Evolutionary conservation across 768 basidiomycete genomes (phyloP).

Genomic region (Leucocoprinus sp.): DNA sequence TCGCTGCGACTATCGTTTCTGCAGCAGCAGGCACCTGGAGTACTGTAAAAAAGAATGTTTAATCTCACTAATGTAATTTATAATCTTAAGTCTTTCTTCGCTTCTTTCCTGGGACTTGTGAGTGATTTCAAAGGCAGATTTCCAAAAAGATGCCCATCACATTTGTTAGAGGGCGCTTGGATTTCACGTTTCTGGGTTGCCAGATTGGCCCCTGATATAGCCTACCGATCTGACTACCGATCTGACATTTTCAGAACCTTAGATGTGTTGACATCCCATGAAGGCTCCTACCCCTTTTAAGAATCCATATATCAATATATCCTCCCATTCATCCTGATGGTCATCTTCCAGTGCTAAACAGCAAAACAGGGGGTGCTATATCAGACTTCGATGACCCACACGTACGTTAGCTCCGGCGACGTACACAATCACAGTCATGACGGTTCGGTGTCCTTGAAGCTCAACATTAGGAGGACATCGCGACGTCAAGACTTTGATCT

Average conservation of each 20-base stretch:
- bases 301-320: conserved; percentile 36
- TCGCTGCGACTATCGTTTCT: conserved; percentile 84
- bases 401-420: conserved; percentile 4
- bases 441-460: conserved; percentile 1
- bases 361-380: conserved; percentile 1
- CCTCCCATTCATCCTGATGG: not conserved
- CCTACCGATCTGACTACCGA: conserved; percentile 32
- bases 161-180: conserved; percentile 19
- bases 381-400: conserved; percentile 4
- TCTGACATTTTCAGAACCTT: conserved; percentile 43
- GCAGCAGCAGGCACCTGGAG: conserved; percentile 91
- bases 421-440: conserved; percentile 7
- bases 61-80: conserved; percentile 45
- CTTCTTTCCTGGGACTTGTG: conserved; percentile 34
- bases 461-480: conserved; percentile 2
- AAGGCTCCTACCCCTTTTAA: conserved; percentile 16
- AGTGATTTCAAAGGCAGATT: conserved; percentile 27
- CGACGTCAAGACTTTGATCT: conserved; percentile 3
- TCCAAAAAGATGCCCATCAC: conserved; percentile 20
- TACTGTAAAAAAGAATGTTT: conserved; percentile 85
- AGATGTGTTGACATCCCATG: conserved; percentile 22
- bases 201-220: conserved; percentile 36
- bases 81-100: conserved; percentile 38
- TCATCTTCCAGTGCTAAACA: conserved; percentile 4
- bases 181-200: conserved; percentile 31